Conservation (phyloP, 306 rosid genomes). For the Comarum palustre region DNA sequence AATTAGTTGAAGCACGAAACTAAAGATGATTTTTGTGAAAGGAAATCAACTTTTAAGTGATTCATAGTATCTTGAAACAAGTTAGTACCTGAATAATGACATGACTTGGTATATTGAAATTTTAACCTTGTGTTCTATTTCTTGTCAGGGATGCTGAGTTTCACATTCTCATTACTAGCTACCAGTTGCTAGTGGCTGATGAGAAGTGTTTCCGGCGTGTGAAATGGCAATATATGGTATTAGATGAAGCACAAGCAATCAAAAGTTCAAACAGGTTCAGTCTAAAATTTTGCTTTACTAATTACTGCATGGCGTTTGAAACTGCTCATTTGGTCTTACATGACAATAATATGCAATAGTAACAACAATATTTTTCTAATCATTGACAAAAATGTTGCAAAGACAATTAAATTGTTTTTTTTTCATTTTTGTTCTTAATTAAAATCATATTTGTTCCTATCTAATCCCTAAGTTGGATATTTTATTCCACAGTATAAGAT, state of each 20-base stretch:
- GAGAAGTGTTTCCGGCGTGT: constrained; percentile 86
- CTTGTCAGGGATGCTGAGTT: constrained; percentile 83
- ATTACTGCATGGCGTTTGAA: neutral
- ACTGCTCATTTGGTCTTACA: constrained; percentile 2
- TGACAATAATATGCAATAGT: neutral
- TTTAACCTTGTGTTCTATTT: neutral
- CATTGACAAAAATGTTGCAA: neutral
- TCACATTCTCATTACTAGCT: constrained; percentile 93
- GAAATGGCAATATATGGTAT: constrained; percentile 99
- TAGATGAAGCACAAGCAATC: constrained; percentile 99
- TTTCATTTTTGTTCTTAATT: neutral
- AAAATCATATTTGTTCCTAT: neutral
- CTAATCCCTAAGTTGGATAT: constrained; percentile 17
- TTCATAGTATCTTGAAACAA: neutral
- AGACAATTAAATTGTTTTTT: neutral
- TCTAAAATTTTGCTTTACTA: constrained; percentile 15
- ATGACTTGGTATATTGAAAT: neutral
- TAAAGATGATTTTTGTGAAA: neutral
- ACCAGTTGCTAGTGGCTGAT: constrained; percentile 86
- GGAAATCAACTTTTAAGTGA: neutral
- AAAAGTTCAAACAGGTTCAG: constrained; percentile 83
- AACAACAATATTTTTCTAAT: neutral
- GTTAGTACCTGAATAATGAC: neutral
- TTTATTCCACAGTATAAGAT: constrained; percentile 75
- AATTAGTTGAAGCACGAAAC: neutral